Percentiles rank a stretch among this genome's conserved stretches.
Evolutionary conservation across 1,284 basidiomycete genomes (phyloP).

Genomic region (Xerocomus nothofagi): DNA sequence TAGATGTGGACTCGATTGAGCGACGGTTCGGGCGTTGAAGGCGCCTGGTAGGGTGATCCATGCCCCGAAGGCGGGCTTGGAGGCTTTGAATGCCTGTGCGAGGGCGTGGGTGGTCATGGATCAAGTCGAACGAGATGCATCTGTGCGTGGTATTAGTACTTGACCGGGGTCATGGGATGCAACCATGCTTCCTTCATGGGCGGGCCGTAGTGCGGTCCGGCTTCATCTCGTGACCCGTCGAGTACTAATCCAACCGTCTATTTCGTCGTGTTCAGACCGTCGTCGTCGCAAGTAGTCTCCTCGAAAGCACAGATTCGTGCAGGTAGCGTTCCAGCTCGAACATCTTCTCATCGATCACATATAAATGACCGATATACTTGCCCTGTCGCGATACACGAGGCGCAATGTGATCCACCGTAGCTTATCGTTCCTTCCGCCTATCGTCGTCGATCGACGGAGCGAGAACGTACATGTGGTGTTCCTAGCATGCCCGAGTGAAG

Average conservation of each 20-base stretch:
- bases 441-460: not conserved
- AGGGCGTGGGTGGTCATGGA: constrained; percentile 46
- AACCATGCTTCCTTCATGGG: too few species aligned
- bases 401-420: too few species aligned
- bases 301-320: too few species aligned
- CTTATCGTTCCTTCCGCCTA: too few species aligned
- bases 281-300: too few species aligned
- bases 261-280: too few species aligned
- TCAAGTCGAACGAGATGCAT: not conserved
- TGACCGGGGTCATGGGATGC: constrained; percentile 20
- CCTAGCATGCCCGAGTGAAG: not conserved
- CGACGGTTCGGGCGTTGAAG: constrained; percentile 55
- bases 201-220: constrained; percentile 8
- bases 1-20: constrained; percentile 52
- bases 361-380: too few species aligned
- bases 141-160: too few species aligned
- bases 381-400: too few species aligned
- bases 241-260: too few species aligned
- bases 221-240: constrained; percentile 1
- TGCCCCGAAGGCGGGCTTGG: constrained; percentile 66
- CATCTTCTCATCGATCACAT: too few species aligned
- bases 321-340: too few species aligned
- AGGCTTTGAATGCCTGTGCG: constrained; percentile 46
- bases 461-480: not conserved
- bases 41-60: constrained; percentile 63